Conservation (phyloP, 108 stramenopile species). For the Discostella pseudostelligera region DNA sequence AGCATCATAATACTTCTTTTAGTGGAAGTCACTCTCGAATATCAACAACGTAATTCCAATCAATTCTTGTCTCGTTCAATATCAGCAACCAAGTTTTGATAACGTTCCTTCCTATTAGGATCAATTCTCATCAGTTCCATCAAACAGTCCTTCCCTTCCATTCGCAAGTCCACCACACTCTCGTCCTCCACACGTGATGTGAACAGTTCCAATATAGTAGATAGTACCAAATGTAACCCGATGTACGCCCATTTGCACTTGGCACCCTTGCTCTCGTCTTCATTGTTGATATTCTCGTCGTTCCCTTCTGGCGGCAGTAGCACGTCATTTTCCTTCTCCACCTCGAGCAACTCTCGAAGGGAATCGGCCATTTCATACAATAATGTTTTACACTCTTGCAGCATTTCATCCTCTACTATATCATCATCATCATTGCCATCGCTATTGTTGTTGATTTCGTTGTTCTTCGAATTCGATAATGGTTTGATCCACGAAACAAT, state of each 20-base stretch:
- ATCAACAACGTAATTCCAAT: too few relatives aligned
- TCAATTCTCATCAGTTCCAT: constrained; percentile 32
- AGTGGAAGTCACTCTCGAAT: too few relatives aligned
- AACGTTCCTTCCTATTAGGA: constrained; percentile 38
- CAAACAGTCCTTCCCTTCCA: constrained; percentile 40
- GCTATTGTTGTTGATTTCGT: neutral
- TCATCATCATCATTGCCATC: constrained; percentile 10
- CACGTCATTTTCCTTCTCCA: constrained; percentile 58
- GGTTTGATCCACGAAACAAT: constrained; percentile 50
- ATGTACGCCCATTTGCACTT: constrained; percentile 53
- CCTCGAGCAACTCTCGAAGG: constrained; percentile 39
- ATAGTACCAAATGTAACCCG: constrained; percentile 46
- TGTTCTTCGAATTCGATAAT: too few relatives aligned
- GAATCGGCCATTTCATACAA: constrained; percentile 46
- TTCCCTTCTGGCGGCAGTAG: neutral
- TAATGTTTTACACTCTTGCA: constrained; percentile 29
- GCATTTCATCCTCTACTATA: too few relatives aligned
- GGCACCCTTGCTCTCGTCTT: constrained; percentile 44
- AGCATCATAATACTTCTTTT: too few relatives aligned
- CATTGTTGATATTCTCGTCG: constrained; percentile 7
- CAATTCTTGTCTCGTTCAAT: constrained; percentile 1
- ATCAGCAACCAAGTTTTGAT: constrained; percentile 25
- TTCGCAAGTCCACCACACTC: constrained; percentile 10
- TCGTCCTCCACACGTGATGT: neutral
- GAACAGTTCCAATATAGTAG: constrained; percentile 27